Evolutionary conservation across 2,329 filamentous ascomycete genomes (phyloP), one percentile per base, ranked within the genome.

Genomic region (Fusarium anthophilum): DNA sequence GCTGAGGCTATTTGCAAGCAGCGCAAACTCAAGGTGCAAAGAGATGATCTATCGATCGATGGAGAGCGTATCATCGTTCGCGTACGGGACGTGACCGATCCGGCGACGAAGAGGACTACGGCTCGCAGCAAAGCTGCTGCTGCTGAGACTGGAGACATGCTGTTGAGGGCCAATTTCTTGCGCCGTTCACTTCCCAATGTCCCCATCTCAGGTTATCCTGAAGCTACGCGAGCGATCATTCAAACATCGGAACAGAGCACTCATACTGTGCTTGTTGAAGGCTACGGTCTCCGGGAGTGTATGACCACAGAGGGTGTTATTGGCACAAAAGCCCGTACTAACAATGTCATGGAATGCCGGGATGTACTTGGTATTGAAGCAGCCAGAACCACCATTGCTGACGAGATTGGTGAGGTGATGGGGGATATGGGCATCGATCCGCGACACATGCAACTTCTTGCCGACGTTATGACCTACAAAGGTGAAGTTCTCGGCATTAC

Each of bases 381-480:
- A 2, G 96, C 96, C 7, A 91, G 96, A 68, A 90, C 89, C 8
- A 97, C 95, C 12, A 98, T 99, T 79, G 93, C 96, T 56, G 86
- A 89, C 51, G 96, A 99, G 85, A 98, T 99, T 78, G 89, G 88
- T 60, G 88, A 89, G 59, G 96, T 98, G 80, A 99, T 98, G 95
- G 90, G 90, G 41, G 91, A 92, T 81, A 98, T 99, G 95, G 91
- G 91, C 82, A 98, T 99, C 79, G 96, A 99, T 83, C 96, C 95
- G 50, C 93, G 96, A 63, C 96, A 99, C 85, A 98, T 99, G 95
- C 93, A 98, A 81, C 89, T 99, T 24, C 90, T 99, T 4, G 96
- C 96, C 17, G 96, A 99, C 79, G 95, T 98, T 61, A 99, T 99
- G 96, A 98, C 96, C 2, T 98, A 96, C 88, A 98, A 98, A 86